These are phyloP conservation scores for Pythium angustatum DNA, from an alignment of 352 stramenopile genomes.

Conservation along the genomic window DNA sequence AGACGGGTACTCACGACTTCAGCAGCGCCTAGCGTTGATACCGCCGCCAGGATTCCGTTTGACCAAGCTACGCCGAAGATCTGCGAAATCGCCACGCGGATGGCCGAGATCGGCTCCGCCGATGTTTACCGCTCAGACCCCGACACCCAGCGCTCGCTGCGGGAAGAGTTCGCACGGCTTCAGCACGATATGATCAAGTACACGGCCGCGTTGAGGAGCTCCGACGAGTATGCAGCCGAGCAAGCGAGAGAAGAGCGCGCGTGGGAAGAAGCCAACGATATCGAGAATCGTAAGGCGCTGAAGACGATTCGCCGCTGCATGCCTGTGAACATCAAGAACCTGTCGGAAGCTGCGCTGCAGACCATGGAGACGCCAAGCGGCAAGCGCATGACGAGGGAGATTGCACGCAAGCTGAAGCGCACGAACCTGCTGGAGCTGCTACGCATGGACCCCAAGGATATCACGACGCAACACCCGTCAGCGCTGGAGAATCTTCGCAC, in stretches of 20 bases:
- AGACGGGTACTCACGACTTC: too few species aligned
- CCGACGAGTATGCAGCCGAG: constrained; percentile 89
- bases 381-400: constrained; percentile 53
- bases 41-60: too few species aligned
- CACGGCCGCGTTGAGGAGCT: constrained; percentile 87
- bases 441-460: constrained; percentile 65
- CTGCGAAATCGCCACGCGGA: constrained; percentile 68
- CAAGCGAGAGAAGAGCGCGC: constrained; percentile 57
- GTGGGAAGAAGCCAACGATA: constrained; percentile 70
- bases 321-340: constrained; percentile 76
- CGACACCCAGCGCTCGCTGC: constrained; percentile 20
- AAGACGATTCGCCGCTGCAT: constrained; percentile 68
- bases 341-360: constrained; percentile 75
- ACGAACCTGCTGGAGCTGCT: constrained; percentile 87
- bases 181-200: constrained; percentile 92
- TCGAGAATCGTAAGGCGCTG: constrained; percentile 55
- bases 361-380: constrained; percentile 59
- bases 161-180: constrained; percentile 86
- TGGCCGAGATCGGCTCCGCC: constrained; percentile 82
- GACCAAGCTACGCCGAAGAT: constrained; percentile 78
- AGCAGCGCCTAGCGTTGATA: too few species aligned
- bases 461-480: constrained; percentile 83
- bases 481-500: constrained; percentile 67
- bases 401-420: constrained; percentile 86
- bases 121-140: constrained; percentile 39